phyloP scores from a whole-genome alignment of 495 filamentous ascomycete genomes.

The Annulohypoxylon nitens region DNA sequence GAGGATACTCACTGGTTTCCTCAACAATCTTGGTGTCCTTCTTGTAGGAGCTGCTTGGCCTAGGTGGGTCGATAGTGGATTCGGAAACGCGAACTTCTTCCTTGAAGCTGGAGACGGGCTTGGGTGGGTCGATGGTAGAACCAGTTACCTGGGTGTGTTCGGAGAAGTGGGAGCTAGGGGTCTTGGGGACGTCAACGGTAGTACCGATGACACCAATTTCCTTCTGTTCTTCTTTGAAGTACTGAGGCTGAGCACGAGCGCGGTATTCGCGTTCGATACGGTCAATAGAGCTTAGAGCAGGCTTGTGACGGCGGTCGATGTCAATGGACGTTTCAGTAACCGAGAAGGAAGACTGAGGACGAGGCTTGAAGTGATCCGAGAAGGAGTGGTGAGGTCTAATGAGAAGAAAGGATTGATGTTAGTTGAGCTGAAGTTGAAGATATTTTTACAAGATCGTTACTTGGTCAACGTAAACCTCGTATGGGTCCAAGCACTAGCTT shows the following conservation, averaged over 20 bases:
- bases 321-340: slow-evolving; percentile 76
- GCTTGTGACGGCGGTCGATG: slow-evolving; percentile 63
- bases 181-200: slow-evolving; percentile 51
- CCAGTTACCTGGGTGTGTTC: slow-evolving; percentile 51
- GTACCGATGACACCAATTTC: slow-evolving; percentile 49
- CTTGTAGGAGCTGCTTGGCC: slow-evolving; percentile 53
- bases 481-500: slow-evolving; percentile 28
- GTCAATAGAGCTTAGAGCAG: slow-evolving; percentile 74
- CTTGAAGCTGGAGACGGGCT: slow-evolving; percentile 43
- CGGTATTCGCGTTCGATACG: slow-evolving; percentile 88
- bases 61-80: slow-evolving; percentile 54
- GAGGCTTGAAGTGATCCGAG: slow-evolving; percentile 47
- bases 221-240: slow-evolving; percentile 51
- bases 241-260: slow-evolving; percentile 74
- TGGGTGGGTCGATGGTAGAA: slow-evolving; percentile 53
- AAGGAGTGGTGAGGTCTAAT: slow-evolving; percentile 46
- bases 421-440: slow-evolving; percentile 33
- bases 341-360: slow-evolving; percentile 65
- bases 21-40: slow-evolving; percentile 52
- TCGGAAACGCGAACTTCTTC: slow-evolving; percentile 52
- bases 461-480: slow-evolving; percentile 36
- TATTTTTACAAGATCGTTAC: slow-evolving; percentile 39
- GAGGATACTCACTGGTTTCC: slow-evolving; percentile 61
- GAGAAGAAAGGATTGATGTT: slow-evolving; percentile 42
- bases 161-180: slow-evolving; percentile 47